phyloP scores from a whole-genome alignment of 2,329 filamentous ascomycete genomes.

The Cladosporium phlei region DNA sequence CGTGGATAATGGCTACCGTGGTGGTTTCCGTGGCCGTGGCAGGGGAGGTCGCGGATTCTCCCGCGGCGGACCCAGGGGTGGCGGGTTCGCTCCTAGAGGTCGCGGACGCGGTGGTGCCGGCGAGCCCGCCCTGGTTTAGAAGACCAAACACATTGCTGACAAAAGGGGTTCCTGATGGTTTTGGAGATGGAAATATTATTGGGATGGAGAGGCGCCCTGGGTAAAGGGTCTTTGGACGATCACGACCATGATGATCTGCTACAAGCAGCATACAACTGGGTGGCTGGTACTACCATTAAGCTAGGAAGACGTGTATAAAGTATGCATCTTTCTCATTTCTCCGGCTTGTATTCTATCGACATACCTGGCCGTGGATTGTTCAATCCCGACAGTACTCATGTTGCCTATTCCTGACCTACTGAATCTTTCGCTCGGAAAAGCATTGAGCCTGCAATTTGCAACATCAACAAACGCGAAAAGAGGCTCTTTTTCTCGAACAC shows the following conservation, averaged over 20 bases:
- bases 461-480: too few relatives aligned
- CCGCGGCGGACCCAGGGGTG: slow-evolving; percentile 6
- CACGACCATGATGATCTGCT: slow-evolving; percentile 4
- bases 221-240: slow-evolving; percentile 4
- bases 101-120: slow-evolving; percentile 5
- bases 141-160: background rate
- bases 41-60: slow-evolving; percentile 59
- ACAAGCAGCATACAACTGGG: too few relatives aligned
- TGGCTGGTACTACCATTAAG: too few relatives aligned
- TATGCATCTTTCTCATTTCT: too few relatives aligned
- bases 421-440: too few relatives aligned
- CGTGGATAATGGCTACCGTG: slow-evolving; percentile 70
- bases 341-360: too few relatives aligned
- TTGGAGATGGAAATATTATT: slow-evolving; percentile 1
- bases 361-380: too few relatives aligned
- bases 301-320: too few relatives aligned
- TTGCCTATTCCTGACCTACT: too few relatives aligned
- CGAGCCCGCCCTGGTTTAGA: slow-evolving; percentile 3
- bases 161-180: background rate
- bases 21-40: slow-evolving; percentile 73
- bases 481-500: too few relatives aligned
- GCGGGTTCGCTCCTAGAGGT: slow-evolving; percentile 8
- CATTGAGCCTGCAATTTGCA: too few relatives aligned
- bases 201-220: background rate
- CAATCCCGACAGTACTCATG: too few relatives aligned